Evolutionary conservation across 371 early-diverging fungal genomes (phyloP).

Genomic region (Mucor circinelloides): DNA sequence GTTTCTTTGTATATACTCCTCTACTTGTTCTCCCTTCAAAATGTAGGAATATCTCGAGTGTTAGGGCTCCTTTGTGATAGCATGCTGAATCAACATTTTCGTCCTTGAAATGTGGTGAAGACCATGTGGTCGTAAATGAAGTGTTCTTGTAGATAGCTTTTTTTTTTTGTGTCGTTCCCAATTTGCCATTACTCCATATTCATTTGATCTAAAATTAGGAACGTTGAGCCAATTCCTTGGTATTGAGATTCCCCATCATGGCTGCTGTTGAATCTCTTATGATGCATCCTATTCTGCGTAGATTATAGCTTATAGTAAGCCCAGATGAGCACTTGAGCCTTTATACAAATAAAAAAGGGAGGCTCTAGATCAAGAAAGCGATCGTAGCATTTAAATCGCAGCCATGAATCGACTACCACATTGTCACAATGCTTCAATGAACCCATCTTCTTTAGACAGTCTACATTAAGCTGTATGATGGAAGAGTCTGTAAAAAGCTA

Average conservation of each 20-base stretch:
- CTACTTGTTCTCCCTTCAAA: neutral
- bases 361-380: neutral
- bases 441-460: neutral
- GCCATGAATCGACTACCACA: neutral
- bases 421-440: neutral
- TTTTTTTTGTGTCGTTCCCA: neutral
- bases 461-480: neutral
- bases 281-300: neutral
- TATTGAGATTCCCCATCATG: neutral
- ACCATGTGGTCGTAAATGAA: neutral
- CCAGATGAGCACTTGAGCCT: neutral
- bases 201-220: neutral
- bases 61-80: neutral
- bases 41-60: neutral
- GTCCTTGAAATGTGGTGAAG: neutral
- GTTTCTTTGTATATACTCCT: neutral
- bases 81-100: slow-evolving; percentile 1
- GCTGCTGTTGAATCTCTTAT: neutral
- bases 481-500: neutral
- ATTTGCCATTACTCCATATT: neutral
- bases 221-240: neutral
- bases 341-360: neutral
- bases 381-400: neutral
- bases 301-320: neutral
- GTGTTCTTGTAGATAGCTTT: too few relatives aligned